Conservation (phyloP, 805 yeast genomes). For the Ogataea salicorniae region DNA sequence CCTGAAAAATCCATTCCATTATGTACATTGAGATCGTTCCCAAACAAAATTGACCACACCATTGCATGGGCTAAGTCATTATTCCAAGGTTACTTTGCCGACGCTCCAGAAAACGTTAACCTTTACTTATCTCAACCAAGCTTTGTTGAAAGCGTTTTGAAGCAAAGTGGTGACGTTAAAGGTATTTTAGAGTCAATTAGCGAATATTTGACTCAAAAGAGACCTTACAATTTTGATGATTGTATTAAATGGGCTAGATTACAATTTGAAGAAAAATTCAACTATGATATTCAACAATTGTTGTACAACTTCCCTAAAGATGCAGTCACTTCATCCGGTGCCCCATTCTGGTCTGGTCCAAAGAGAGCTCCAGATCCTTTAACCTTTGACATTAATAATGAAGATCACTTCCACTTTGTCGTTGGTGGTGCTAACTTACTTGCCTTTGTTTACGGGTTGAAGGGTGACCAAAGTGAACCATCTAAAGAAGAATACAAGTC, state of each 20-base stretch:
- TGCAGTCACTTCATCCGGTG: slow-evolving; percentile 84
- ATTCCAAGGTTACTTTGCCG: slow-evolving; percentile 87
- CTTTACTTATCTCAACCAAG: slow-evolving; percentile 86
- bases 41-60: slow-evolving; percentile 96
- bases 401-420: slow-evolving; percentile 76
- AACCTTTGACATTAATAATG: slow-evolving; percentile 65
- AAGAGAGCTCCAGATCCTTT: slow-evolving; percentile 94
- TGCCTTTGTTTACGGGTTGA: slow-evolving; percentile 86
- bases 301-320: slow-evolving; percentile 93
- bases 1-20: slow-evolving; percentile 97
- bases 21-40: slow-evolving; percentile 96
- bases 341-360: slow-evolving; percentile 97
- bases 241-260: slow-evolving; percentile 93
- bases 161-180: slow-evolving; percentile 89
- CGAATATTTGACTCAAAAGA: slow-evolving; percentile 59
- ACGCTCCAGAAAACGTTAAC: slow-evolving; percentile 91
- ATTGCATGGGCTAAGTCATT: slow-evolving; percentile 98
- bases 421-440: slow-evolving; percentile 87
- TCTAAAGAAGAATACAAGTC: slow-evolving; percentile 43
- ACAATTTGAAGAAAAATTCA: slow-evolving; percentile 81
- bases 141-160: slow-evolving; percentile 85
- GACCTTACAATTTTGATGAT: slow-evolving; percentile 88
- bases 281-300: slow-evolving; percentile 83
- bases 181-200: slow-evolving; percentile 78
- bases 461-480: slow-evolving; percentile 59